Percentiles rank a stretch among this genome's conserved stretches.
Conservation (phyloP, 352 stramenopile genomes). For the Nothophytophthora sp. region DNA sequence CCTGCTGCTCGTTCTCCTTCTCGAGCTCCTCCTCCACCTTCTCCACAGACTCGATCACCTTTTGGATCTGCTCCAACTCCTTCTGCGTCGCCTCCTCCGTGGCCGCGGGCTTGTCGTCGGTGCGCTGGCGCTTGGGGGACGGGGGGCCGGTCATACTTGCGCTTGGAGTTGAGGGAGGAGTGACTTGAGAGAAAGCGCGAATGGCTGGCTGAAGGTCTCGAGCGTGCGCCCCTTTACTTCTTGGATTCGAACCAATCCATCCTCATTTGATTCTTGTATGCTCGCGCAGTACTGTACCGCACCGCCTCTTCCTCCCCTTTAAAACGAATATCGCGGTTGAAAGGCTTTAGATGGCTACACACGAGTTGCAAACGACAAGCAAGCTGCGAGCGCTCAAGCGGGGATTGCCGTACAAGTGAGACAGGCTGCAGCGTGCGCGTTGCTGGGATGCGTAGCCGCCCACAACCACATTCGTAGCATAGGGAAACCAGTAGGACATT, state of each 20-base stretch:
- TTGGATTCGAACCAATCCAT: slow-evolving; percentile 9
- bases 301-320: slow-evolving; percentile 6
- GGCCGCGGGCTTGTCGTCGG: slow-evolving; percentile 40
- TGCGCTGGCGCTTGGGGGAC: slow-evolving; percentile 79
- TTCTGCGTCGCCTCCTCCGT: slow-evolving; percentile 18
- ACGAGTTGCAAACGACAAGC: slow-evolving; percentile 7
- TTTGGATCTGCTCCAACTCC: slow-evolving; percentile 51
- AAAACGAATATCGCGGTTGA: slow-evolving; percentile 16
- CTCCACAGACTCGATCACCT: slow-evolving; percentile 50
- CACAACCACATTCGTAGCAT: no score
- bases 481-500: background rate
- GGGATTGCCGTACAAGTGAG: no score
- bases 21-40: slow-evolving; percentile 69
- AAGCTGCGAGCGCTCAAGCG: no score
- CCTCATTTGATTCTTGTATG: no score
- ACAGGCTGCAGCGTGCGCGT: no score
- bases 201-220: slow-evolving; percentile 19
- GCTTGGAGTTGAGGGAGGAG: background rate
- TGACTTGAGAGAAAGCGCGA: slow-evolving; percentile 3
- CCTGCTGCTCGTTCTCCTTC: slow-evolving; percentile 60
- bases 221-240: no score
- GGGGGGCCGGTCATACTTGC: slow-evolving; percentile 49
- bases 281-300: no score
- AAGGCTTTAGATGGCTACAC: slow-evolving; percentile 15
- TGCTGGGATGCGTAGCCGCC: no score